Evolutionary conservation across 805 yeast species (phyloP).

Genomic region (Limtongia smithiae): DNA sequence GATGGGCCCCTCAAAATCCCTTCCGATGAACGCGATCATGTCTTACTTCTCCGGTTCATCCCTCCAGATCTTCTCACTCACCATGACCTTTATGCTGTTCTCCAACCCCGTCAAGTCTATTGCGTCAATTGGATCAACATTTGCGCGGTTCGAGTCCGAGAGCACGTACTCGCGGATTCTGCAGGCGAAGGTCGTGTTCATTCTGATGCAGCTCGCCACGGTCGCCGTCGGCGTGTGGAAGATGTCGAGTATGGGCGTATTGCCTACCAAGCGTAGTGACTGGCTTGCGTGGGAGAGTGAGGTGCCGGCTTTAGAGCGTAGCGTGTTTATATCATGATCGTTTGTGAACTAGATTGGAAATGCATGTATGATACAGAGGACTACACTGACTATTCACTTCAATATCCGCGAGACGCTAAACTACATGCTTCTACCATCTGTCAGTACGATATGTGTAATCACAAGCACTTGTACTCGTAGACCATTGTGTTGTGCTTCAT

Average conservation of each 20-base stretch:
- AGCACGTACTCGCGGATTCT: slow-evolving; percentile 33
- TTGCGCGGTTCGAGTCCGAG: slow-evolving; percentile 40
- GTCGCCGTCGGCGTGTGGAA: slow-evolving; percentile 81
- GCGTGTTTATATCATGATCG: slow-evolving; percentile 7
- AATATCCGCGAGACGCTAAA: too few relatives aligned
- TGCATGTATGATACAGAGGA: too few relatives aligned
- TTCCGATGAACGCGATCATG: slow-evolving; percentile 91
- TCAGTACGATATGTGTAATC: too few relatives aligned
- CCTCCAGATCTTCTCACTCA: slow-evolving; percentile 82
- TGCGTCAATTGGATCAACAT: slow-evolving; percentile 52
- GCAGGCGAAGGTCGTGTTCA: slow-evolving; percentile 47
- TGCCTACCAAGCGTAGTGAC: slow-evolving; percentile 83
- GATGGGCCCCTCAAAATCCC: slow-evolving; percentile 69
- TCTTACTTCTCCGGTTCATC: slow-evolving; percentile 90
- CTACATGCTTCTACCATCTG: too few relatives aligned
- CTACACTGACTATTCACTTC: too few relatives aligned
- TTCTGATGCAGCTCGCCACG: slow-evolving; percentile 49
- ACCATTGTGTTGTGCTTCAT: too few relatives aligned
- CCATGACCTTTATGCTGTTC: slow-evolving; percentile 82
- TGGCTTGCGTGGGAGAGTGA: slow-evolving; percentile 81
- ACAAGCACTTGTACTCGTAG: too few relatives aligned
- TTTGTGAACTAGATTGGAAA: neutral
- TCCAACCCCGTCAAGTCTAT: slow-evolving; percentile 75
- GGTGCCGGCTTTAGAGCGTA: slow-evolving; percentile 8
- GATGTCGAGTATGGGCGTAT: slow-evolving; percentile 79